A percentile compares a stretch with the other conserved stretches of the same genome.
phyloP scores from a whole-genome alignment of 1,284 basidiomycete genomes.

The Heterobasidion annosum region DNA sequence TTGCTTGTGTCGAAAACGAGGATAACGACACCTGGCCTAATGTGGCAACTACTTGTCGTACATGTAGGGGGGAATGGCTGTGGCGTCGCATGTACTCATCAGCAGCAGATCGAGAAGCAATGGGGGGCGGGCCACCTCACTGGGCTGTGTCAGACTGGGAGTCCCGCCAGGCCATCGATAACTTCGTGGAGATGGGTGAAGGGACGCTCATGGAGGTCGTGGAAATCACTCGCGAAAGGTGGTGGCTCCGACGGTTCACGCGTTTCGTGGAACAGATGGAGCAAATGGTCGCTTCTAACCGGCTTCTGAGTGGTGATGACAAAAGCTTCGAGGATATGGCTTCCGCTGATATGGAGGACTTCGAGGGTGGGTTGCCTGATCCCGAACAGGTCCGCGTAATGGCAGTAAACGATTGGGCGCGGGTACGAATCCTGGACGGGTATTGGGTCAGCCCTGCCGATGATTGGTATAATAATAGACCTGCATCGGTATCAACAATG shows the following conservation, averaged over 20 bases:
- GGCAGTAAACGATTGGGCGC: conserved; percentile 65
- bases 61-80: conserved; percentile 52
- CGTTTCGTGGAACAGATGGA: conserved; percentile 55
- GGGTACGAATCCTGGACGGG: conserved; percentile 61
- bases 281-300: conserved; percentile 56
- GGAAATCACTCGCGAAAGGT: conserved; percentile 51
- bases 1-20: conserved; percentile 57
- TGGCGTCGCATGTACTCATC: conserved; percentile 41
- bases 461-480: conserved; percentile 42
- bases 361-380: neutral
- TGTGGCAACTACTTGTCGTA: conserved; percentile 55
- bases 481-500: conserved; percentile 32
- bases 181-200: conserved; percentile 63
- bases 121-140: conserved; percentile 33
- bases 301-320: conserved; percentile 23
- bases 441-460: conserved; percentile 68
- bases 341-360: conserved; percentile 26
- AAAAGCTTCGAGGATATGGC: conserved; percentile 1
- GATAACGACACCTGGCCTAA: conserved; percentile 59
- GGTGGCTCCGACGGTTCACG: conserved; percentile 57
- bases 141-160: conserved; percentile 52
- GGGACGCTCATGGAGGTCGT: conserved; percentile 60
- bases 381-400: conserved; percentile 41
- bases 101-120: conserved; percentile 44
- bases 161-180: conserved; percentile 48